Percentiles rank a stretch among this genome's conserved stretches.
Conservation (phyloP, 352 stramenopile genomes). For the Pythium sukuiense region DNA sequence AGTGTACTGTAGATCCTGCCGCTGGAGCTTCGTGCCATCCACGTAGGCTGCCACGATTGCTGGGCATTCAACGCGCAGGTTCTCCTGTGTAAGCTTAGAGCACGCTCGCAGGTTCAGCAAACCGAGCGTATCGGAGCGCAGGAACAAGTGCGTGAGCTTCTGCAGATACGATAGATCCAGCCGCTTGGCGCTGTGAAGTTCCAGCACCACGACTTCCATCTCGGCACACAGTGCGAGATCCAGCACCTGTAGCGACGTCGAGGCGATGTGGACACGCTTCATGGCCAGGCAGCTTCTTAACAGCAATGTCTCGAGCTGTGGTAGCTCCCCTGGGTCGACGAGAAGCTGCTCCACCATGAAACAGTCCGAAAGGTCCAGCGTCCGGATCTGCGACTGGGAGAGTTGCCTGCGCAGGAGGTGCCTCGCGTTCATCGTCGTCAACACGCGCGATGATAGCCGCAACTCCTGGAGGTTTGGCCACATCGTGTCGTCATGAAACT, state of each 20-base stretch:
- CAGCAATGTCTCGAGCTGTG: constrained; percentile 38
- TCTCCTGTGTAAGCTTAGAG: constrained; percentile 35
- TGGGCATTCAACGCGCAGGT: constrained; percentile 41
- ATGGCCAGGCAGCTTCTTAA: constrained; percentile 51
- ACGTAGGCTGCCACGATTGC: constrained; percentile 38
- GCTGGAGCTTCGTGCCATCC: constrained; percentile 43
- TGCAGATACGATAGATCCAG: constrained; percentile 70
- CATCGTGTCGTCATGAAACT: constrained; percentile 42
- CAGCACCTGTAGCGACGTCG: constrained; percentile 38
- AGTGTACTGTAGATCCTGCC: constrained; percentile 33
- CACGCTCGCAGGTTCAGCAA: constrained; percentile 51
- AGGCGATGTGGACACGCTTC: constrained; percentile 56
- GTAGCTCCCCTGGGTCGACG: constrained; percentile 56
- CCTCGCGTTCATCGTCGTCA: constrained; percentile 41
- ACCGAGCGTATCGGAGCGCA: constrained; percentile 43
- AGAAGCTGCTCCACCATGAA: constrained; percentile 58
- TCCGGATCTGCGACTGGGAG: constrained; percentile 25
- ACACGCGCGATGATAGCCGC: constrained; percentile 43
- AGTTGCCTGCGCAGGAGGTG: constrained; percentile 51
- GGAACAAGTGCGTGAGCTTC: constrained; percentile 52
- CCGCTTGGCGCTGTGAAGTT: constrained; percentile 32
- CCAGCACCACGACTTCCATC: constrained; percentile 48
- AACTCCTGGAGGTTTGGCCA: constrained; percentile 52
- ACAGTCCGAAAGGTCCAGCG: constrained; percentile 45
- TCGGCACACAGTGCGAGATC: constrained; percentile 45